phyloP scores from a whole-genome alignment of 331 rosid genomes.

The Acacia concinna region DNA sequence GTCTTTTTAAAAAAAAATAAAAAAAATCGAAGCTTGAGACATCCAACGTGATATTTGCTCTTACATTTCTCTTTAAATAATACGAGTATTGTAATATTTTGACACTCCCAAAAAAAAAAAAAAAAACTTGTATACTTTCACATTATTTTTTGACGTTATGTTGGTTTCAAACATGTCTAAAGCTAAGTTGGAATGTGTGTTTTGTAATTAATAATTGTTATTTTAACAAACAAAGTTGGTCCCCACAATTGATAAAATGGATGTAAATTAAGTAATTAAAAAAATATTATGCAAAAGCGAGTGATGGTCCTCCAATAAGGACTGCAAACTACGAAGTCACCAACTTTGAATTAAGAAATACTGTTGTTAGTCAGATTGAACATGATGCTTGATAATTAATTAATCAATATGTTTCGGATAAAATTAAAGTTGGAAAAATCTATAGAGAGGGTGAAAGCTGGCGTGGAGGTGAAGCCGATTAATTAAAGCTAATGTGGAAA shows the following conservation, averaged over 20 bases:
- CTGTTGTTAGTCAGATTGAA: neutral
- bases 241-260: neutral
- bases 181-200: neutral
- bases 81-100: neutral
- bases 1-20: neutral
- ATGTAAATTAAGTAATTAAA: neutral
- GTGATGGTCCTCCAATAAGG: neutral
- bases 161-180: neutral
- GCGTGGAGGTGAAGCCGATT: neutral
- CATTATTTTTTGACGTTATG: neutral
- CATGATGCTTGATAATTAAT: neutral
- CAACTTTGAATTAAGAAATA: neutral
- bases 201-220: neutral
- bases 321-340: neutral
- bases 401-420: neutral
- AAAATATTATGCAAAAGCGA: neutral
- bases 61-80: neutral
- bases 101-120: no score
- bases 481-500: neutral
- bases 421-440: neutral
- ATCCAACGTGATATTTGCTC: neutral
- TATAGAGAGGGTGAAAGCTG: neutral
- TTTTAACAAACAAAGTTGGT: neutral
- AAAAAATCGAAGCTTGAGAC: neutral
- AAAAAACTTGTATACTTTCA: no score